Evolutionary conservation across 75 land plant species (phyloP).

Genomic region (Gnetum montanum): DNA sequence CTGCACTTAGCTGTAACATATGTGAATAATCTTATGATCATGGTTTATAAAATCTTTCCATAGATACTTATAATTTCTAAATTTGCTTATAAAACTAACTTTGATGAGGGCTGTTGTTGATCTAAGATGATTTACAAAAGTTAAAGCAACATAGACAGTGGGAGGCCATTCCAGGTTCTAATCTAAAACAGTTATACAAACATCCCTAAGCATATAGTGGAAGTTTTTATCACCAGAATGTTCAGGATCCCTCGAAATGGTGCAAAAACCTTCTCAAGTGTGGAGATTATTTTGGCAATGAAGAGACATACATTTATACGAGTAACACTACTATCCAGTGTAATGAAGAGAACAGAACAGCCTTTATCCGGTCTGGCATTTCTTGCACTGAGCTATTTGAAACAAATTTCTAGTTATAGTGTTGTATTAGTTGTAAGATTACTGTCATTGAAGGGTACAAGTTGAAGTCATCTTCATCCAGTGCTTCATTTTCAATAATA

Average conservation of each 20-base stretch:
- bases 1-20: too few species aligned
- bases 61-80: constrained; percentile 28
- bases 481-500: constrained; percentile 12
- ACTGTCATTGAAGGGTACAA: constrained; percentile 39
- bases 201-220: constrained; percentile 41
- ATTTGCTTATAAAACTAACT: constrained; percentile 34
- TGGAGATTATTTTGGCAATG: constrained; percentile 34
- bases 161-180: constrained; percentile 24
- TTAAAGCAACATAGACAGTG: constrained; percentile 17
- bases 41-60: constrained; percentile 34
- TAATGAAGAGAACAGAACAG: constrained; percentile 22
- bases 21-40: too few species aligned
- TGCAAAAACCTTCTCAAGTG: constrained; percentile 27
- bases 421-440: constrained; percentile 20
- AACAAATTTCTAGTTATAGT: constrained; percentile 23
- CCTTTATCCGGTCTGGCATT: constrained; percentile 50
- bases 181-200: constrained; percentile 29
- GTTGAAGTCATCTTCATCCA: constrained; percentile 49
- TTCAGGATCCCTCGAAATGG: constrained; percentile 26
- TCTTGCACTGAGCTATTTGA: not conserved
- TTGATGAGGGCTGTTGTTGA: constrained; percentile 27
- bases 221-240: constrained; percentile 30
- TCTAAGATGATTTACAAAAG: constrained; percentile 26
- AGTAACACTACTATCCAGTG: constrained; percentile 28
- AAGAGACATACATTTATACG: constrained; percentile 37